Evolutionary conservation across 2,329 filamentous ascomycete species (phyloP).

Genomic region (Albifimbria verrucaria): DNA sequence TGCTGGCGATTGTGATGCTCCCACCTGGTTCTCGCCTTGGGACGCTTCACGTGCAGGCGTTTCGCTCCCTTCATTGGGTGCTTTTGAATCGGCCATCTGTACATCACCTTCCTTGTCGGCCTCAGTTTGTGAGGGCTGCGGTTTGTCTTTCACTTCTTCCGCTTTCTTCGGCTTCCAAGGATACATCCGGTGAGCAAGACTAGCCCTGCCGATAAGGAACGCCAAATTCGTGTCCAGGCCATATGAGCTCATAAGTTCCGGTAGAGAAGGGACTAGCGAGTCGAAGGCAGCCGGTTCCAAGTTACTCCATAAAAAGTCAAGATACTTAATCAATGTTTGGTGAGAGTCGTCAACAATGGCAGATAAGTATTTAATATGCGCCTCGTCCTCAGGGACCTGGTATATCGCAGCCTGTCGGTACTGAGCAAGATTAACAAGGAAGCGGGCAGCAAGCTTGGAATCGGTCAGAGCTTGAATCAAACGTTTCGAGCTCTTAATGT

Average conservation of each 20-base stretch:
- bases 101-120: conserved; percentile 57
- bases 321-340: conserved; percentile 78
- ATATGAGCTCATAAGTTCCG: conserved; percentile 71
- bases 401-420: conserved; percentile 86
- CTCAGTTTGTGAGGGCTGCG: conserved; percentile 19
- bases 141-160: conserved; percentile 23
- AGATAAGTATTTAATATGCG: conserved; percentile 84
- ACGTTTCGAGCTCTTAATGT: conserved; percentile 70
- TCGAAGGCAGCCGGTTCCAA: conserved; percentile 75
- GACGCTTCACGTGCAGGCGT: conserved; percentile 21
- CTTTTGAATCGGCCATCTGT: conserved; percentile 40
- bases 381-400: conserved; percentile 64
- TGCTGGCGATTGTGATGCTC: conserved; percentile 10
- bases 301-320: conserved; percentile 83
- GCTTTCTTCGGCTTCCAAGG: conserved; percentile 35
- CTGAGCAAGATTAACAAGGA: conserved; percentile 88
- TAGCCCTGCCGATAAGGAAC: conserved; percentile 77
- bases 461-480: conserved; percentile 77
- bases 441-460: conserved; percentile 71
- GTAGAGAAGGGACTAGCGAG: conserved; percentile 69
- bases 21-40: conserved; percentile 29
- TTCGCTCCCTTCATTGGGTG: conserved; percentile 20
- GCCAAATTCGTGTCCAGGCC: conserved; percentile 77
- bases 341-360: conserved; percentile 90
- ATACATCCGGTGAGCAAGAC: conserved; percentile 64